A percentile compares a stretch with the other conserved stretches of the same genome.
Evolutionary conservation across 352 stramenopile genomes (phyloP).

Genomic region (Halophytophthora batemanensis): DNA sequence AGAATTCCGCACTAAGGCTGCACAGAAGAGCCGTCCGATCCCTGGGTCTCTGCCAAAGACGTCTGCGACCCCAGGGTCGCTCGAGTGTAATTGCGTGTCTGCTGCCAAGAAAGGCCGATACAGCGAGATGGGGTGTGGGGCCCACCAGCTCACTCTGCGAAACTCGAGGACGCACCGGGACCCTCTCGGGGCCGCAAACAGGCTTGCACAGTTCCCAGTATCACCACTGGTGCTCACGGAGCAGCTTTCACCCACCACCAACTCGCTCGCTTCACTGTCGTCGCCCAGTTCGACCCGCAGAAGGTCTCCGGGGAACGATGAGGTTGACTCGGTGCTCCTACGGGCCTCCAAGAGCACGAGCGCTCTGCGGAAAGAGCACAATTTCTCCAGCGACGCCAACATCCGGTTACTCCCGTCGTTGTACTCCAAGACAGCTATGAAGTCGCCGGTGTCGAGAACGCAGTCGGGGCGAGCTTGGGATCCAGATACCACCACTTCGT

Average conservation of each 20-base stretch:
- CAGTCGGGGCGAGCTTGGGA: background rate
- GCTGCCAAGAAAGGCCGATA: conserved; percentile 50
- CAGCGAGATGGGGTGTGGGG: conserved; percentile 39
- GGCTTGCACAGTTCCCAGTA: background rate
- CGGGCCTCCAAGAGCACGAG: conserved; percentile 32
- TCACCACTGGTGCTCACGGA: conserved; percentile 10
- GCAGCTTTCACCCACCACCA: conserved; percentile 7
- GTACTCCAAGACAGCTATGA: conserved; percentile 7
- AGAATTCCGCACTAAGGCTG: conserved; percentile 17
- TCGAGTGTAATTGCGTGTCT: conserved; percentile 45
- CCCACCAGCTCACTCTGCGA: conserved; percentile 60
- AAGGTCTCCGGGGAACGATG: conserved; percentile 1
- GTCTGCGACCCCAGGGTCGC: conserved; percentile 17
- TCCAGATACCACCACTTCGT: background rate
- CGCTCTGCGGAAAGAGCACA: conserved; percentile 23
- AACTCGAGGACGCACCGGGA: conserved; percentile 46
- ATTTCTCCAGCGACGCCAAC: conserved; percentile 22
- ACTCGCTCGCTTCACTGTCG: conserved; percentile 13
- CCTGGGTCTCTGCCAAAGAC: conserved; percentile 9
- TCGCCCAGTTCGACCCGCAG: background rate
- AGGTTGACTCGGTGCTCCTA: conserved; percentile 27
- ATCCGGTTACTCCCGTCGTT: conserved; percentile 23
- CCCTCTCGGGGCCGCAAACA: conserved; percentile 26
- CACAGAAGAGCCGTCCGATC: background rate
- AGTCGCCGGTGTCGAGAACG: background rate